These are phyloP conservation scores for Rhodomyrtus tomentosa DNA, from an alignment of 345 rosid species.

Conservation along the genomic window DNA sequence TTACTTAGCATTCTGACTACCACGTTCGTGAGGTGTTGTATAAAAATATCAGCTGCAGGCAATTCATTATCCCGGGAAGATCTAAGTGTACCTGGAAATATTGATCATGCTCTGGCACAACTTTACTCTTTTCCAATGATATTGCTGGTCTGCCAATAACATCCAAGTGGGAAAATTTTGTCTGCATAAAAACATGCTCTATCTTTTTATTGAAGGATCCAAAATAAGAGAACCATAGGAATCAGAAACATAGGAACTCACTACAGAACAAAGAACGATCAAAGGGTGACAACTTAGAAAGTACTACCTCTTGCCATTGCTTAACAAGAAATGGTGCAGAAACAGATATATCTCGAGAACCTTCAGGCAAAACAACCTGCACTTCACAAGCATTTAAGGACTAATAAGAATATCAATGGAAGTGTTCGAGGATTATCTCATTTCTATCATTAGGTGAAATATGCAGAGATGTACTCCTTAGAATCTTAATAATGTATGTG, in stretches of 20 bases:
- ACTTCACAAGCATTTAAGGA: slow-evolving; percentile 1
- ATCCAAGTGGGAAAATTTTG: slow-evolving; percentile 84
- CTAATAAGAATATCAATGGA: not conserved
- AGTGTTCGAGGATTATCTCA: not conserved
- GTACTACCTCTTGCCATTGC: slow-evolving; percentile 68
- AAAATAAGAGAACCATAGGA: not conserved
- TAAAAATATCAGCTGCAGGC: not conserved
- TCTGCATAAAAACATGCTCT: slow-evolving; percentile 19
- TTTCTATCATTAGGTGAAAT: not conserved
- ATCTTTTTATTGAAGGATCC: not conserved
- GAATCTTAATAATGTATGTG: not conserved
- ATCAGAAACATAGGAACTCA: not conserved
- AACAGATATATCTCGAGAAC: slow-evolving; percentile 53
- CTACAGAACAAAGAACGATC: not conserved
- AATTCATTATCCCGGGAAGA: not conserved
- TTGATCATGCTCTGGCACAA: slow-evolving; percentile 87
- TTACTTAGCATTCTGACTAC: not conserved
- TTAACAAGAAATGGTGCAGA: slow-evolving; percentile 65
- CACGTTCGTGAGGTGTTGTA: not conserved
- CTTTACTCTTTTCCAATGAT: slow-evolving; percentile 66
- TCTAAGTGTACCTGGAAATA: slow-evolving; percentile 60
- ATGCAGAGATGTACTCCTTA: not conserved
- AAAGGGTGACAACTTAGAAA: not conserved
- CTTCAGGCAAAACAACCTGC: slow-evolving; percentile 95
- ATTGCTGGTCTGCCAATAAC: slow-evolving; percentile 78